Percentiles rank a stretch among this genome's conserved stretches.
phyloP scores from a whole-genome alignment of 2,329 filamentous ascomycete species.

The Fusarium burgessii region DNA sequence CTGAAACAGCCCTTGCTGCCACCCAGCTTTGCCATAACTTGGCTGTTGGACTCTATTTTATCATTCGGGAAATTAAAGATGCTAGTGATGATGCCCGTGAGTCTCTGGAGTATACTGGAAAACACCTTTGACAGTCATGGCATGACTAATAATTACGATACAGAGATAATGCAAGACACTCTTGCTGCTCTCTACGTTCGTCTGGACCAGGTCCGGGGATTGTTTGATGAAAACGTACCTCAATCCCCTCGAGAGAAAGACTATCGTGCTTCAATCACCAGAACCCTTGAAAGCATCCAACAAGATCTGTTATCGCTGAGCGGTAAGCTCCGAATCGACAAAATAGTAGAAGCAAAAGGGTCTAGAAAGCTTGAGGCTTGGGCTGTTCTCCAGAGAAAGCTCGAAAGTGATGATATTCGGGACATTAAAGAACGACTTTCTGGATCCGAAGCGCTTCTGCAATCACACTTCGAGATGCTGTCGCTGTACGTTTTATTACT shows the following conservation, averaged over 20 bases:
- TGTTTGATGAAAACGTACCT: neutral
- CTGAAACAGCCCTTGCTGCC: neutral
- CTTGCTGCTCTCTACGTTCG: neutral
- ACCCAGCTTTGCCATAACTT: neutral
- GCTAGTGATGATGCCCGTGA: neutral
- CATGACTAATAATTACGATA: neutral
- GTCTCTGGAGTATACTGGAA: neutral
- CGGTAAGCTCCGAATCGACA: neutral
- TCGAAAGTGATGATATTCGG: neutral
- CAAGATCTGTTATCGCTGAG: neutral
- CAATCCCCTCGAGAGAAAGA: neutral
- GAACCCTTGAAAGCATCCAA: neutral
- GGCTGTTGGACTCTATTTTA: neutral
- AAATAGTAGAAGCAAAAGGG: neutral
- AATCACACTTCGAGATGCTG: neutral
- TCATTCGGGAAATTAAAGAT: neutral
- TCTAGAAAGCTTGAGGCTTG: neutral
- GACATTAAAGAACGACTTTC: neutral
- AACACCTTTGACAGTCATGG: no score
- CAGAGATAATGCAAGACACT: neutral
- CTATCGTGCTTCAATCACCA: neutral
- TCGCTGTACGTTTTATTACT: neutral
- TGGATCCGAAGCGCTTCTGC: neutral
- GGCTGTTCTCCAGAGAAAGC: neutral
- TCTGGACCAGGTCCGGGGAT: neutral